Evolutionary conservation across 2,329 filamentous ascomycete genomes (phyloP).

Genomic region (Pezicula carpinea): DNA sequence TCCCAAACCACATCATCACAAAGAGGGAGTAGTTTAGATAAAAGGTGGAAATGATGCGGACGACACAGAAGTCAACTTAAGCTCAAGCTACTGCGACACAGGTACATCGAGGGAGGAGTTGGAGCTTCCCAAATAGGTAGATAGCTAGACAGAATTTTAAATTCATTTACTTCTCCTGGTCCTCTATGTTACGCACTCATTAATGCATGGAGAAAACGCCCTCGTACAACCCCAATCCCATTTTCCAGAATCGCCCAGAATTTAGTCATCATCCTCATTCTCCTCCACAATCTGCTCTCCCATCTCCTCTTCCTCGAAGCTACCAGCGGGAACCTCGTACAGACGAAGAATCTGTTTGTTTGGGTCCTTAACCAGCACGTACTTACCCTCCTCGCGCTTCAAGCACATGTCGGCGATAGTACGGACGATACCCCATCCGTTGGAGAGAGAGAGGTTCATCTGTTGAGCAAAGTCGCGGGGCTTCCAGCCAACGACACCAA

Average conservation of each 20-base stretch:
- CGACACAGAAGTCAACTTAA: too few species aligned
- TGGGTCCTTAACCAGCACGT: conserved; percentile 81
- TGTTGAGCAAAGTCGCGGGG: conserved; percentile 93
- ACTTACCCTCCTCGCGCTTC: conserved; percentile 74
- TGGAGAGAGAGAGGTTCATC: conserved; percentile 96
- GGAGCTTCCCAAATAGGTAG: too few species aligned
- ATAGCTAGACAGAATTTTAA: too few species aligned
- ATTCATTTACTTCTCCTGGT: too few species aligned
- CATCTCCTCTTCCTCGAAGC: conserved; percentile 87
- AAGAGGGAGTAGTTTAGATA: too few species aligned
- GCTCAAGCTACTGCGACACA: too few species aligned
- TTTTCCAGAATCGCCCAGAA: neutral
- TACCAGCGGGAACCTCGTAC: conserved; percentile 83
- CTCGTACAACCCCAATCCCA: too few species aligned
- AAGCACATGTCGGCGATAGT: conserved; percentile 95
- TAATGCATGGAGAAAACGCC: too few species aligned
- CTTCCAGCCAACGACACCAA: conserved; percentile 97
- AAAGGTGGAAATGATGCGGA: too few species aligned
- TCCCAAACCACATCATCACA: too few species aligned
- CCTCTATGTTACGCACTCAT: too few species aligned
- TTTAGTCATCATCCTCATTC: conserved; percentile 24
- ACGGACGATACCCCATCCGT: conserved; percentile 98
- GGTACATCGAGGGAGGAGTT: too few species aligned
- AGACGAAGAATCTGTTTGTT: conserved; percentile 94
- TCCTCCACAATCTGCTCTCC: conserved; percentile 32